These are phyloP conservation scores for Diaporthe sp. DNA, from an alignment of 2,329 filamentous ascomycete species.

Conservation along the genomic window DNA sequence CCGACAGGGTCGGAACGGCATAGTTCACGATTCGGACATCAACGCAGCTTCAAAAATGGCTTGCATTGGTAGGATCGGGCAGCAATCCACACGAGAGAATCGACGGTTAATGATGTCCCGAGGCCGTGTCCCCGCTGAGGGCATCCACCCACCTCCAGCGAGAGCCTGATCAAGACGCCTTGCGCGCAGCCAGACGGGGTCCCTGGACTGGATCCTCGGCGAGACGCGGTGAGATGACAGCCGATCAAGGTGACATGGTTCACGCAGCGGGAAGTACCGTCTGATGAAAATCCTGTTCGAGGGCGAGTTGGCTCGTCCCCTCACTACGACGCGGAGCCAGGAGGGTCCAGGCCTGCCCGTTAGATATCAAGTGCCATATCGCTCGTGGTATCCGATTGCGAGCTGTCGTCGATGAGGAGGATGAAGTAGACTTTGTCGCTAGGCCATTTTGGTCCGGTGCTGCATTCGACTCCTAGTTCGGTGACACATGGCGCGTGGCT, in stretches of 20 bases:
- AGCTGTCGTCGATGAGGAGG: background rate
- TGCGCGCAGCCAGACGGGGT: background rate
- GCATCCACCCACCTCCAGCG: background rate
- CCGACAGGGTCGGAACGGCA: background rate
- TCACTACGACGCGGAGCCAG: background rate
- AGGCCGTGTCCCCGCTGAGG: background rate
- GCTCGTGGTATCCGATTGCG: background rate
- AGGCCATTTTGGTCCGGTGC: constrained; percentile 2
- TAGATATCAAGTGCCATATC: background rate
- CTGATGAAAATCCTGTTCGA: background rate
- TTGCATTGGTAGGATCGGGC: constrained; percentile 8
- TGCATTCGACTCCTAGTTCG: background rate
- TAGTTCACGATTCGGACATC: constrained; percentile 1
- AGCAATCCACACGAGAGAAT: background rate
- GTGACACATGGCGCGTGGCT: background rate
- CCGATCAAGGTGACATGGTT: constrained; percentile 11
- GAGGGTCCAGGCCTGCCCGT: background rate
- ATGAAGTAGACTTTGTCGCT: background rate
- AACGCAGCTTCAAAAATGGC: background rate
- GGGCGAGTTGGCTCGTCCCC: constrained; percentile 8
- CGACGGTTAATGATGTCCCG: background rate
- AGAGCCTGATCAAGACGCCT: background rate
- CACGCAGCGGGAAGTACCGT: constrained; percentile 13
- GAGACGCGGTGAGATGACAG: background rate
- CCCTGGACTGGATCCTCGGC: background rate